Evolutionary conservation across 768 basidiomycete genomes (phyloP), one percentile per base, ranked within the genome.

Genomic region (Psilocybe subaeruginosa): DNA sequence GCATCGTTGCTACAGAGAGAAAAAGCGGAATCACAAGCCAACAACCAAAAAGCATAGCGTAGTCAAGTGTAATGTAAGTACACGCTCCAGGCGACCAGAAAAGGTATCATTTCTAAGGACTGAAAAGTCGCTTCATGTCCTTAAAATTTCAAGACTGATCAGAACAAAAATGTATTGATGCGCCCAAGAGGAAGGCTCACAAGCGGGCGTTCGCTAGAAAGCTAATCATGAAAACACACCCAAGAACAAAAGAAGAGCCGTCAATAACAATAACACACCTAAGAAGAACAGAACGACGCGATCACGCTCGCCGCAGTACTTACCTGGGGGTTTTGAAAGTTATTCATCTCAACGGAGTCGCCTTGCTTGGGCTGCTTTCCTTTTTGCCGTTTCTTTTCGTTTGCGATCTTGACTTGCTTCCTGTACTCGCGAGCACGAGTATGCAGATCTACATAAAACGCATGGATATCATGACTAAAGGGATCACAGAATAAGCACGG

Each of bases 301-400:
- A 12, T 4, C n/a, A 30, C 8, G 27, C 4, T 14, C 11, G 41
- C 8, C 33, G 31, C 11, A 33, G 37, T 16, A 56, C 49, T 14
- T 49, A 62, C 63, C 61, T 78, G 73, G 0, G 76, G 76, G 61
- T 79, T 73, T 60, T 78, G 77, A 60, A 78, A 79, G 54, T 77
- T 77, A 56, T 77, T 67, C 73, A 76, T 73, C 60, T 76, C 75
- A 5, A 71, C 67, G 12, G 17, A 19, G 8, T 58, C 50, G 7
- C 60, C 63, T 17, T 41, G 19, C n/a, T 51, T 56, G 2, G 54
- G 45, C 35, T 58, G 53, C 61, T 64, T 62, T 12, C 73, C 71
- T 8, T 56, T 55, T 23, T 48, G 65, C 7, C 58, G 58, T 23
- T 64, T 65, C 56, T 50, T 58, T 23, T 56, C 58, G n/a, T 73